Evolutionary conservation across 2,329 filamentous ascomycete species (phyloP).

Genomic region (Sclerotinia sclerotiorum): DNA sequence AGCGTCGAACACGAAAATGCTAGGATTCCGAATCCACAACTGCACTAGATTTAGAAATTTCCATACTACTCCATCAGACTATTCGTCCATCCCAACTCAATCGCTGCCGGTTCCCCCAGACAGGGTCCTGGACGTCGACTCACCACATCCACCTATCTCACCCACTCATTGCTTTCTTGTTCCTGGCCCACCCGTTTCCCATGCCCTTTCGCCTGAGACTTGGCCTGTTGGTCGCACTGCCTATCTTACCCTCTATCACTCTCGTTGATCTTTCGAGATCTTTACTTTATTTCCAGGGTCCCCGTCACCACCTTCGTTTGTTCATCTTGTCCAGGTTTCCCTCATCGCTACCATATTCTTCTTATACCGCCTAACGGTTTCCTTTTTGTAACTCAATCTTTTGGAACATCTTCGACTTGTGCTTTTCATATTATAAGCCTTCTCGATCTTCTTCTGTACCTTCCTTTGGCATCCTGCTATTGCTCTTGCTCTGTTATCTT

Average conservation of each 20-base stretch:
- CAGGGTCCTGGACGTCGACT: conserved; percentile 28
- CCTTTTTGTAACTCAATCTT: conserved; percentile 40
- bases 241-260: conserved; percentile 39
- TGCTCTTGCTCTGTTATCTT: conserved; percentile 33
- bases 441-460: conserved; percentile 41
- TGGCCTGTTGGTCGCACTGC: conserved; percentile 34
- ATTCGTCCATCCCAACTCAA: conserved; percentile 33
- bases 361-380: conserved; percentile 41
- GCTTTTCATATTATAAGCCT: conserved; percentile 37
- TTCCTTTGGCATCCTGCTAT: conserved; percentile 41
- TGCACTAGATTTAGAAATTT: conserved; percentile 31
- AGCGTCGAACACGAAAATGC: conserved; percentile 25
- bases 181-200: conserved; percentile 35
- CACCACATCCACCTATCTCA: conserved; percentile 21
- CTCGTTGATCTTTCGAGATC: conserved; percentile 36
- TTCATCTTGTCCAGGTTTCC: conserved; percentile 35
- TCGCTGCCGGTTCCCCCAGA: conserved; percentile 33
- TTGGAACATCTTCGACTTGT: conserved; percentile 41
- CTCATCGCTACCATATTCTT: conserved; percentile 37
- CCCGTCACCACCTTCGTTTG: conserved; percentile 40
- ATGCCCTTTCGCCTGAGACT: conserved; percentile 31
- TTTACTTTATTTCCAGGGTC: conserved; percentile 42
- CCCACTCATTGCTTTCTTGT: conserved; percentile 29
- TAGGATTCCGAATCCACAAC: conserved; percentile 10
- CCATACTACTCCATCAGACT: conserved; percentile 15